Evolutionary conservation across 1,284 basidiomycete species (phyloP).

Genomic region (Nidula niveotomentosa): DNA sequence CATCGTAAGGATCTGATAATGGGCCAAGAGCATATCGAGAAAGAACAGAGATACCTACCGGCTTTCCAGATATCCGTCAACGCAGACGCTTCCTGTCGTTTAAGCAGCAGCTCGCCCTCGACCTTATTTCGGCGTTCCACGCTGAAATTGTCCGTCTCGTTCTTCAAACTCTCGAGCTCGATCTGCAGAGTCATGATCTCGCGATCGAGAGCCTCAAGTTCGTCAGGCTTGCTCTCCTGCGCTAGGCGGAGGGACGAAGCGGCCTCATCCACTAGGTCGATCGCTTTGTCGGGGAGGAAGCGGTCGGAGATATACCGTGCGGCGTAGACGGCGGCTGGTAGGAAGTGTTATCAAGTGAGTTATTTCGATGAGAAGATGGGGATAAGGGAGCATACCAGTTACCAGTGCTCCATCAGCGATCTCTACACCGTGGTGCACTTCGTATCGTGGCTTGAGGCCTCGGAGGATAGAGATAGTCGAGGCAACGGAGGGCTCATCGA

Average conservation of each 20-base stretch:
- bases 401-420: slow-evolving; percentile 88
- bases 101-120: slow-evolving; percentile 59
- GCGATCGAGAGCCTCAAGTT: slow-evolving; percentile 81
- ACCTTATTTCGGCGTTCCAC: slow-evolving; percentile 70
- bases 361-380: no score
- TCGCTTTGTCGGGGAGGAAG: slow-evolving; percentile 88
- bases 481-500: slow-evolving; percentile 87
- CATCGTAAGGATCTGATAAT: no score
- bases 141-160: slow-evolving; percentile 84
- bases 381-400: slow-evolving; percentile 47
- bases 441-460: slow-evolving; percentile 83
- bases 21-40: no score
- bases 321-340: slow-evolving; percentile 74
- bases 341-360: background rate
- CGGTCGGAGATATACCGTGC: slow-evolving; percentile 86
- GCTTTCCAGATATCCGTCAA: slow-evolving; percentile 76
- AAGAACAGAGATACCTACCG: slow-evolving; percentile 34
- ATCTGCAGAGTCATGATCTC: slow-evolving; percentile 89
- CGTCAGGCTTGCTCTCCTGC: slow-evolving; percentile 89
- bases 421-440: slow-evolving; percentile 90
- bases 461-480: slow-evolving; percentile 89
- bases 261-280: slow-evolving; percentile 90
- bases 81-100: slow-evolving; percentile 60
- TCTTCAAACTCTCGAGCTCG: slow-evolving; percentile 88
- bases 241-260: slow-evolving; percentile 86